These are phyloP conservation scores for Pharus latifolius DNA, from an alignment of 176 grass and related monocot genomes.

Conservation along the genomic window DNA sequence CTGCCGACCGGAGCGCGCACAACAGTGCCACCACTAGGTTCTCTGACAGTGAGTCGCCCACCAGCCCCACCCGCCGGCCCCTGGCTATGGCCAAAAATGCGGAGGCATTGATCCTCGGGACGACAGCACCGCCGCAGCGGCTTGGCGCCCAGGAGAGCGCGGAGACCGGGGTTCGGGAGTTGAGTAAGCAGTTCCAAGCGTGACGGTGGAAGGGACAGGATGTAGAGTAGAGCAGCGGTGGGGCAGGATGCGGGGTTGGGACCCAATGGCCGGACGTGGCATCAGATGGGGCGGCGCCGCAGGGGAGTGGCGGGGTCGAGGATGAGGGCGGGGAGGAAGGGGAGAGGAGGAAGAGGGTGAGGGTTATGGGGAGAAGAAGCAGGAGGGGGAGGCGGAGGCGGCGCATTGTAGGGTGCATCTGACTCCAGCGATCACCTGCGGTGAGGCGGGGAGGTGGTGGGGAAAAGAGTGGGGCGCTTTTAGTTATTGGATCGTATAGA, in stretches of 20 bases:
- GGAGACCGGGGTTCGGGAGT: conserved; percentile 24
- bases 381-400: conserved; percentile 15
- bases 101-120: conserved; percentile 53
- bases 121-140: conserved; percentile 46
- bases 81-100: conserved; percentile 38
- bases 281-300: conserved; percentile 52
- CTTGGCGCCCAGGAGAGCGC: conserved; percentile 65
- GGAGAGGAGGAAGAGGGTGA: conserved; percentile 9
- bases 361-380: conserved; percentile 20
- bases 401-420: conserved; percentile 15
- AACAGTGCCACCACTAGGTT: conserved; percentile 79
- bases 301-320: conserved; percentile 19
- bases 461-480: no score
- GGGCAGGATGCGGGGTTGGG: not conserved
- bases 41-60: conserved; percentile 79
- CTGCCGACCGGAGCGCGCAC: conserved; percentile 57
- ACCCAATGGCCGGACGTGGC: conserved; percentile 56
- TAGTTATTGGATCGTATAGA: no score
- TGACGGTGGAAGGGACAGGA: conserved; percentile 87
- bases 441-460: not conserved
- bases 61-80: conserved; percentile 51
- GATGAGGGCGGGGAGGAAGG: not conserved
- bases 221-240: conserved; percentile 38
- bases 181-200: conserved; percentile 88
- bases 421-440: conserved; percentile 18